Percentiles rank a stretch among this genome's conserved stretches.
These are phyloP conservation scores for Fremontodendron californicum DNA, from an alignment of 345 rosid genomes.

Conservation along the genomic window DNA sequence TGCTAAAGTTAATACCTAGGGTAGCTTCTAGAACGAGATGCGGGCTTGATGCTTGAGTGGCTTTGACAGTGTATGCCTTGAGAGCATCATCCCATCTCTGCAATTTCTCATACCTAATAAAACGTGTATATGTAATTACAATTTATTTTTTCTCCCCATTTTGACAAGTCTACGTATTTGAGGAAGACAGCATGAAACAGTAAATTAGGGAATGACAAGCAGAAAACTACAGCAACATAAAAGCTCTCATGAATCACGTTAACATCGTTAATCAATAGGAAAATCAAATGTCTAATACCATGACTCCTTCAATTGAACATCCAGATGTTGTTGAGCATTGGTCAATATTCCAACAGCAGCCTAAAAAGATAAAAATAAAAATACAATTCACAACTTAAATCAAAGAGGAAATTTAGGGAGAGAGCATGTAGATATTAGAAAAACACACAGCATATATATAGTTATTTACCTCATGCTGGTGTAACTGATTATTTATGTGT, in stretches of 20 bases:
- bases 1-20: constrained; percentile 43
- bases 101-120: constrained; percentile 92
- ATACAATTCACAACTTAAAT: constrained; percentile 14
- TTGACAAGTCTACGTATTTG: not conserved
- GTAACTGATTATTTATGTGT: constrained; percentile 96
- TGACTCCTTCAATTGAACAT: constrained; percentile 94
- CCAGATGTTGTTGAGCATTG: constrained; percentile 84
- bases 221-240: not conserved
- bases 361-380: constrained; percentile 31
- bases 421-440: not conserved
- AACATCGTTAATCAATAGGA: not conserved
- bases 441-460: not conserved
- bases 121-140: not conserved
- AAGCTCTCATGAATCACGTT: not conserved
- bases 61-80: constrained; percentile 85
- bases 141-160: not conserved
- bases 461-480: constrained; percentile 81
- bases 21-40: constrained; percentile 83
- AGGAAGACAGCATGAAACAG: not conserved
- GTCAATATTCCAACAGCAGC: constrained; percentile 99
- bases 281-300: constrained; percentile 44
- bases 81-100: constrained; percentile 99
- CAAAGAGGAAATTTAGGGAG: not conserved
- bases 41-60: constrained; percentile 70
- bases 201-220: constrained; percentile 1